Evolutionary conservation across 352 stramenopile genomes (phyloP).

Genomic region (Pythium brassicae): DNA sequence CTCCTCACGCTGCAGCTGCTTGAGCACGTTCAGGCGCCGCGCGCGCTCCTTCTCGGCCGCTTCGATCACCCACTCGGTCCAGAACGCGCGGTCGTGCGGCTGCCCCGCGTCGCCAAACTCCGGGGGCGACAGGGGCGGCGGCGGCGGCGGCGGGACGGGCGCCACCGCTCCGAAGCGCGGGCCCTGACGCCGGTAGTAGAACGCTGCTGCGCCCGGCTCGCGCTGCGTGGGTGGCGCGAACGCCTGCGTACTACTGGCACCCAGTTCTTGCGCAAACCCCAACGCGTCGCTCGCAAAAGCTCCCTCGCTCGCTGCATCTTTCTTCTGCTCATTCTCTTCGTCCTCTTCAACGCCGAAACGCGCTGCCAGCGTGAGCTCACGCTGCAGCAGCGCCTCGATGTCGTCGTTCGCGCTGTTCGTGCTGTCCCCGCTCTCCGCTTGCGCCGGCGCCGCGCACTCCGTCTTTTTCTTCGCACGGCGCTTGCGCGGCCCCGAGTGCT

Average conservation of each 20-base stretch:
- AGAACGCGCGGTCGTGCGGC: slow-evolving; percentile 55
- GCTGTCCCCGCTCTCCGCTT: neutral
- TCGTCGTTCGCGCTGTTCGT: neutral
- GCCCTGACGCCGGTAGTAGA: neutral
- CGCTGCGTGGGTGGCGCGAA: too few species aligned
- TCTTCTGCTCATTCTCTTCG: neutral
- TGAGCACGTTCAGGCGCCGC: slow-evolving; percentile 55
- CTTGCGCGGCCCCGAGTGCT: slow-evolving; percentile 57
- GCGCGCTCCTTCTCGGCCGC: slow-evolving; percentile 74
- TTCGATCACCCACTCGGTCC: slow-evolving; percentile 79
- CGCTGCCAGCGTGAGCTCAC: slow-evolving; percentile 3
- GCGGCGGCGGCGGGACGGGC: neutral
- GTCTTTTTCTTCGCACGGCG: slow-evolving; percentile 60
- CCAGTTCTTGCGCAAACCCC: neutral
- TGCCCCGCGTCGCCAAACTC: neutral
- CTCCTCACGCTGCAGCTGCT: slow-evolving; percentile 71
- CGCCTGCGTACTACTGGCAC: too few species aligned
- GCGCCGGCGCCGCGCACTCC: neutral
- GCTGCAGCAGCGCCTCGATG: slow-evolving; percentile 10
- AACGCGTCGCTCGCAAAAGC: neutral
- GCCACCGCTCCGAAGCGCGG: too few species aligned
- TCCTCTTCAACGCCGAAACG: neutral
- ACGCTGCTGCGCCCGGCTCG: too few species aligned
- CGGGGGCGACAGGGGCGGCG: neutral
- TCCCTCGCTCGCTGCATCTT: neutral